These are phyloP conservation scores for Nakazawaea siamensis DNA, from an alignment of 805 yeast species.

Conservation along the genomic window DNA sequence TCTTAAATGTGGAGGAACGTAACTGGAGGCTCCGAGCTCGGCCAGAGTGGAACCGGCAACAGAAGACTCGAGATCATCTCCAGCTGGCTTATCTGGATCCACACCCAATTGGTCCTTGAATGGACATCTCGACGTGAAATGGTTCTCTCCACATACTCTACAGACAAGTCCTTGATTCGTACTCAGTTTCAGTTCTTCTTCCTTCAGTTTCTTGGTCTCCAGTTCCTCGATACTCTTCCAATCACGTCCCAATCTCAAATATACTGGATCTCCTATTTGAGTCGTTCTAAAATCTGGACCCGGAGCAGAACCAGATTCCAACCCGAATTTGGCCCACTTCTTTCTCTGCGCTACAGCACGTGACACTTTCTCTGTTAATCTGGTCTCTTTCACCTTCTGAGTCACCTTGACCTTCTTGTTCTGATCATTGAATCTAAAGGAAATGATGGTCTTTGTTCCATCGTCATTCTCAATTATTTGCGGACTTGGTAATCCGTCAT, in stretches of 20 bases:
- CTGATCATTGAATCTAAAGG: conserved; percentile 64
- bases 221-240: conserved; percentile 76
- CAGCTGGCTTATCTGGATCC: conserved; percentile 22
- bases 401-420: conserved; percentile 85
- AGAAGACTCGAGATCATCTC: too few species aligned
- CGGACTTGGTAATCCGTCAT: conserved; percentile 66
- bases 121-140: conserved; percentile 93
- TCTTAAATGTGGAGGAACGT: conserved; percentile 59
- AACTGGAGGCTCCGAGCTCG: conserved; percentile 29
- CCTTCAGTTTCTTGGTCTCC: conserved; percentile 45
- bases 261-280: conserved; percentile 78
- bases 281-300: conserved; percentile 91
- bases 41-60: conserved; percentile 25
- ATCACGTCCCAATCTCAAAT: conserved; percentile 61
- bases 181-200: conserved; percentile 34
- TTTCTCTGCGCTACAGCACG: conserved; percentile 82
- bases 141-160: conserved; percentile 91
- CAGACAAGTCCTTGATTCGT: conserved; percentile 45
- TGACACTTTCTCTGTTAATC: conserved; percentile 74
- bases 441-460: conserved; percentile 83
- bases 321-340: conserved; percentile 85
- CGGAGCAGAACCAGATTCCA: conserved; percentile 58
- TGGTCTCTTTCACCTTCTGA: conserved; percentile 72
- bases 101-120: conserved; percentile 78
- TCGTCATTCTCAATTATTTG: conserved; percentile 72